These are phyloP conservation scores for Chalciporus piperatus DNA, from an alignment of 768 basidiomycete species.

Conservation along the genomic window DNA sequence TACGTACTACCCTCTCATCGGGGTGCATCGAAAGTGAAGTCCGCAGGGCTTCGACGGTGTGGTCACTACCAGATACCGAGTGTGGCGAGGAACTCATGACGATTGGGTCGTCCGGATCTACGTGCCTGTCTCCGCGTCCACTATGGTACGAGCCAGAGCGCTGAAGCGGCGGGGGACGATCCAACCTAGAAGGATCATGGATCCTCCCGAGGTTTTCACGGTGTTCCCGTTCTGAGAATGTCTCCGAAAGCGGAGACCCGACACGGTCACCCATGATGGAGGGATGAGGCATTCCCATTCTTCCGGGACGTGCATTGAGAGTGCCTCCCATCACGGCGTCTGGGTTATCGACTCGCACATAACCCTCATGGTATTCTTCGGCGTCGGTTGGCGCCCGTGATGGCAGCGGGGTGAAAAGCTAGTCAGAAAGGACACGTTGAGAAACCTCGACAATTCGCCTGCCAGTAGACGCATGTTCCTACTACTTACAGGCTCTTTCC, in stretches of 20 bases:
- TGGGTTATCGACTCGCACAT: slow-evolving; percentile 30
- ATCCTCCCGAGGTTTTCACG: slow-evolving; percentile 17
- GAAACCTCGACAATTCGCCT: slow-evolving; percentile 1
- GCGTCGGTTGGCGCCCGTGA: slow-evolving; percentile 32
- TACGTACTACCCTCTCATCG: slow-evolving; percentile 27
- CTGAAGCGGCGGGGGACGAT: slow-evolving; percentile 19
- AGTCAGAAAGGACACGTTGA: slow-evolving; percentile 5
- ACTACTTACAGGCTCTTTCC: slow-evolving; percentile 31
- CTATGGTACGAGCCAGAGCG: slow-evolving; percentile 21
- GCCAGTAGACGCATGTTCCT: not conserved
- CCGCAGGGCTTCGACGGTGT: slow-evolving; percentile 28
- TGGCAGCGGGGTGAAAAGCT: slow-evolving; percentile 33
- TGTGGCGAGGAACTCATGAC: slow-evolving; percentile 22
- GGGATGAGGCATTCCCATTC: slow-evolving; percentile 18
- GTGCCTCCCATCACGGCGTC: slow-evolving; percentile 31
- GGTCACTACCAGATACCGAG: slow-evolving; percentile 26
- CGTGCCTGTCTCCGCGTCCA: slow-evolving; percentile 14
- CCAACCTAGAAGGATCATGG: slow-evolving; percentile 23
- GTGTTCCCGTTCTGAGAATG: slow-evolving; percentile 23
- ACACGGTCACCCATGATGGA: slow-evolving; percentile 19
- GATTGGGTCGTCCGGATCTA: slow-evolving; percentile 18
- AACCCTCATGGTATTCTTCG: slow-evolving; percentile 32
- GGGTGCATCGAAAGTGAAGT: slow-evolving; percentile 21
- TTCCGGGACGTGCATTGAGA: slow-evolving; percentile 32
- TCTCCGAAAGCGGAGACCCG: slow-evolving; percentile 19